These are phyloP conservation scores for Naumovozyma dairenensis DNA, from an alignment of 805 yeast genomes.

Conservation along the genomic window DNA sequence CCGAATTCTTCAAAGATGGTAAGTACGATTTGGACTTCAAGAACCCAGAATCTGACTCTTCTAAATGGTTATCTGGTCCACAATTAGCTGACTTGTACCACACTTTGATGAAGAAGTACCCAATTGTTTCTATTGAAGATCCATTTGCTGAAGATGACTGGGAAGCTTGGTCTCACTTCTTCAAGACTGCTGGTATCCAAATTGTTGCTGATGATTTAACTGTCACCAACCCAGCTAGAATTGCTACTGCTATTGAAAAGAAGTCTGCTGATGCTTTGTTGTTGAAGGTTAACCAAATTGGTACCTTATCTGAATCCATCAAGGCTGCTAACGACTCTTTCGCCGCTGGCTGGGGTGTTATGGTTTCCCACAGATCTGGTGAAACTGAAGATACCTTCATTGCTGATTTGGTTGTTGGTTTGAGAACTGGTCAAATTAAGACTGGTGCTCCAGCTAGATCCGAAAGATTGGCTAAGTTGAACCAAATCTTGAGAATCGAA, in stretches of 20 bases:
- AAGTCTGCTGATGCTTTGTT: constrained; percentile 91
- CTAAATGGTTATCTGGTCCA: constrained; percentile 85
- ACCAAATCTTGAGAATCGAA: constrained; percentile 97
- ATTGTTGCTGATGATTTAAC: constrained; percentile 97
- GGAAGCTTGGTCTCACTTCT: constrained; percentile 94
- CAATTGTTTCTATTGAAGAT: constrained; percentile 97
- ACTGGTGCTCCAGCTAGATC: constrained; percentile 99
- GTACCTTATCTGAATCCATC: constrained; percentile 92
- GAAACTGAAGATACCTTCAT: constrained; percentile 98
- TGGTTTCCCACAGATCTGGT: constrained; percentile 99
- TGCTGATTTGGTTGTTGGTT: constrained; percentile 96
- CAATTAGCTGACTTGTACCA: constrained; percentile 80
- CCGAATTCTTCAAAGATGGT: constrained; percentile 96
- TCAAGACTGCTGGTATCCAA: constrained; percentile 66
- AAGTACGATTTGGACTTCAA: constrained; percentile 97
- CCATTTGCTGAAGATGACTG: constrained; percentile 99
- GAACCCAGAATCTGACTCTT: constrained; percentile 84
- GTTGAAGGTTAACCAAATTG: constrained; percentile 98
- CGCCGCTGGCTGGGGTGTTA: constrained; percentile 98
- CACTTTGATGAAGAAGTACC: constrained; percentile 76
- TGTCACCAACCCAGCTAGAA: constrained; percentile 94
- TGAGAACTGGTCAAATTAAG: constrained; percentile 97
- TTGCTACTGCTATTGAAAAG: constrained; percentile 91
- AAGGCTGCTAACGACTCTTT: constrained; percentile 93
- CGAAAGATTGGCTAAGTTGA: constrained; percentile 97